These are phyloP conservation scores for Polyplosphaeria fusca DNA, from an alignment of 495 filamentous ascomycete species.

Conservation along the genomic window DNA sequence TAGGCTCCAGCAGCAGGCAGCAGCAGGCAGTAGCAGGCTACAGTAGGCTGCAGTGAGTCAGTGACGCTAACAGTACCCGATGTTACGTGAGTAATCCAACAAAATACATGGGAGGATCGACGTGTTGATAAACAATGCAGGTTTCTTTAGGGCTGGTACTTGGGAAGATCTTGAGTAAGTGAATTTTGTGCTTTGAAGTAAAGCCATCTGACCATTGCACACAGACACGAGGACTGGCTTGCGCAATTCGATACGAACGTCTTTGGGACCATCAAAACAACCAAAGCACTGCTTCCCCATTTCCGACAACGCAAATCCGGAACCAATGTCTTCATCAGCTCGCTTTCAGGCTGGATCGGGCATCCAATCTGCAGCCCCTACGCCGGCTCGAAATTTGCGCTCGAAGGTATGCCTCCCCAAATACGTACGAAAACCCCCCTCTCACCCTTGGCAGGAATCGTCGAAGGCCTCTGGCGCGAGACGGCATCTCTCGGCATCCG, in stretches of 20 bases:
- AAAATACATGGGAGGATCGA: conserved; percentile 36
- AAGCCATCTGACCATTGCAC: no score
- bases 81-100: no score
- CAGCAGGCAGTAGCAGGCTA: no score
- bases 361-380: conserved; percentile 10
- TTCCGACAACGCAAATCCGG: conserved; percentile 26
- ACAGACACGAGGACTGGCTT: conserved; percentile 23
- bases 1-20: no score
- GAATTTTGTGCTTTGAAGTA: background rate
- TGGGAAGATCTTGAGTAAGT: conserved; percentile 25
- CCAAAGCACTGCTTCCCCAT: conserved; percentile 28
- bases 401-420: conserved; percentile 30
- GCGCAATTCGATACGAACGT: conserved; percentile 36
- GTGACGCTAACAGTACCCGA: no score
- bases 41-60: no score
- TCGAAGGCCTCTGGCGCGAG: conserved; percentile 4
- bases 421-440: background rate
- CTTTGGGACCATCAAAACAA: conserved; percentile 33
- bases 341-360: conserved; percentile 23
- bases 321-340: conserved; percentile 33
- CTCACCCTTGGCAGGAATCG: background rate
- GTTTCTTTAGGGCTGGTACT: conserved; percentile 20
- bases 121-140: conserved; percentile 31
- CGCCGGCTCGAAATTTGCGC: conserved; percentile 33
- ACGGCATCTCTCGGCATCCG: conserved; percentile 16